Percentiles rank a stretch among this genome's conserved stretches.
These are phyloP conservation scores for Podila horticola DNA, from an alignment of 192 early-diverging fungal species.

Conservation along the genomic window DNA sequence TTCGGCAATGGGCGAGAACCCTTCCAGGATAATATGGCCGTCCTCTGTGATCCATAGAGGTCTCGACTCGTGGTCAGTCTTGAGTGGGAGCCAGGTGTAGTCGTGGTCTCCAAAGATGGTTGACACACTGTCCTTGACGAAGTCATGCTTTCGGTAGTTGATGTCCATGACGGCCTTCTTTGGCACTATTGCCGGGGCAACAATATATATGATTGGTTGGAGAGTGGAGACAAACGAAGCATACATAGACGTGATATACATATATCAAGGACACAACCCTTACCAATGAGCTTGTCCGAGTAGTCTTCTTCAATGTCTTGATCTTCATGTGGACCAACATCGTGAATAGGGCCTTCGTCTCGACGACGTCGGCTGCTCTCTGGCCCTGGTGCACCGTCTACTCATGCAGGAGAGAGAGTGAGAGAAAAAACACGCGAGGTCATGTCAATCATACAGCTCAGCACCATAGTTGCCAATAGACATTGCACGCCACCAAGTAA, in stretches of 20 bases:
- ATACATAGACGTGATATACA: too few relatives aligned
- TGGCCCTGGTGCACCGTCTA: not conserved
- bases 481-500: not conserved
- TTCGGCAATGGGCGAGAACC: constrained; percentile 96
- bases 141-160: constrained; percentile 24
- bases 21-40: constrained; percentile 92
- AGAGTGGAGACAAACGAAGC: too few relatives aligned
- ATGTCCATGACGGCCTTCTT: constrained; percentile 46
- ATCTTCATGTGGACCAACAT: constrained; percentile 29
- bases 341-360: constrained; percentile 47
- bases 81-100: constrained; percentile 83
- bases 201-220: too few relatives aligned
- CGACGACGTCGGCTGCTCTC: constrained; percentile 20
- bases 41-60: constrained; percentile 92
- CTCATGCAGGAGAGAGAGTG: not conserved
- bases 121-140: constrained; percentile 62
- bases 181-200: constrained; percentile 6
- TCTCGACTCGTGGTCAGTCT: constrained; percentile 87
- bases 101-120: constrained; percentile 76
- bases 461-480: not conserved
- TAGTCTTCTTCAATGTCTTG: constrained; percentile 47
- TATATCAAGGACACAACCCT: not conserved
- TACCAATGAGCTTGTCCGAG: constrained; percentile 39
- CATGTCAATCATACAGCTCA: not conserved
- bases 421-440: not conserved